phyloP scores from a whole-genome alignment of 2,329 filamentous ascomycete genomes.

The Chaetomium sp. region DNA sequence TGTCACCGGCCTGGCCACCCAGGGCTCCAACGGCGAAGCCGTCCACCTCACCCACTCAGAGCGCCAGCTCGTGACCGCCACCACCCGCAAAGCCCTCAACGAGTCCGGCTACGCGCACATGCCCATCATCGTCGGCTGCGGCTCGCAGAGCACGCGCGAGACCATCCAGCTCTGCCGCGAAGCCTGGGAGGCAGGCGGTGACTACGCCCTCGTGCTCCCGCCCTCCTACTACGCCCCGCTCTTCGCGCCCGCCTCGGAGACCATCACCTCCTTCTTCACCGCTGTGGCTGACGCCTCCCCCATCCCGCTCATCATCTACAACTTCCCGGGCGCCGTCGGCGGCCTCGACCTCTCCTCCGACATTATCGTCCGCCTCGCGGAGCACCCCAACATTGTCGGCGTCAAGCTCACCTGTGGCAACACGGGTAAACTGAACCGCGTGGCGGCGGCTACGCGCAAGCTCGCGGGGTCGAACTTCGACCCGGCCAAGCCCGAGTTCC shows the following conservation, averaged over 20 bases:
- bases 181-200: slow-evolving; percentile 68
- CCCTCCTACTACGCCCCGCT: slow-evolving; percentile 74
- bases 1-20: slow-evolving; percentile 72
- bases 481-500: slow-evolving; percentile 53
- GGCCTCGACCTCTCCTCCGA: slow-evolving; percentile 68
- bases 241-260: slow-evolving; percentile 62
- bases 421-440: slow-evolving; percentile 68
- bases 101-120: slow-evolving; percentile 64
- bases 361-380: slow-evolving; percentile 58
- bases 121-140: slow-evolving; percentile 76
- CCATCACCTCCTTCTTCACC: slow-evolving; percentile 67
- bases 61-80: slow-evolving; percentile 66
- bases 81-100: slow-evolving; percentile 70
- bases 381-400: slow-evolving; percentile 67
- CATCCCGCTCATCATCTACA: slow-evolving; percentile 69
- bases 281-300: slow-evolving; percentile 64
- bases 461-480: slow-evolving; percentile 40
- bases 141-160: slow-evolving; percentile 72
- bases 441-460: slow-evolving; percentile 59
- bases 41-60: slow-evolving; percentile 74
- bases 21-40: slow-evolving; percentile 82
- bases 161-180: slow-evolving; percentile 70
- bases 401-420: slow-evolving; percentile 72
- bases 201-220: slow-evolving; percentile 75
- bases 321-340: slow-evolving; percentile 65